phyloP scores from a whole-genome alignment of 441 rosid species.

The Gossypium schwendimanii region DNA sequence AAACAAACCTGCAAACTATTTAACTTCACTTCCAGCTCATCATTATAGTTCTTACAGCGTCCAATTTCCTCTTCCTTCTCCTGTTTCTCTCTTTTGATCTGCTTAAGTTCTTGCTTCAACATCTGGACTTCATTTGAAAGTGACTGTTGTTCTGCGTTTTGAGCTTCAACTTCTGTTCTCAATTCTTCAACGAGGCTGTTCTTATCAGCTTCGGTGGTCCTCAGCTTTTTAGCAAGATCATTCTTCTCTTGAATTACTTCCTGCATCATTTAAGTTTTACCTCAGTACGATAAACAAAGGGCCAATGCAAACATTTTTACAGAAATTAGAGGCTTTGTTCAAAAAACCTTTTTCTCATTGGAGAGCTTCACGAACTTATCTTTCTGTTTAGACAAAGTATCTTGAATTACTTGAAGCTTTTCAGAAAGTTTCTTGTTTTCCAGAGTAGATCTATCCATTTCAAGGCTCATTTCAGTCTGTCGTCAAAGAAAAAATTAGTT shows the following conservation, averaged over 20 bases:
- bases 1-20: no score
- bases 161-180: conserved; percentile 58
- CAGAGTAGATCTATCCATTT: conserved; percentile 67
- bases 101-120: conserved; percentile 72
- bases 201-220: conserved; percentile 77
- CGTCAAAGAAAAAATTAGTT: conserved; percentile 23
- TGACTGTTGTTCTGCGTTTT: conserved; percentile 78
- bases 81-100: conserved; percentile 83
- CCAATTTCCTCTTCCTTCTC: conserved; percentile 89
- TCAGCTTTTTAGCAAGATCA: conserved; percentile 77
- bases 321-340: not conserved
- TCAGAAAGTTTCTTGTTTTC: conserved; percentile 79
- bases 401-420: conserved; percentile 74
- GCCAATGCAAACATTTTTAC: not conserved
- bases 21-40: conserved; percentile 70
- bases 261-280: conserved; percentile 1
- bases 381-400: conserved; percentile 82
- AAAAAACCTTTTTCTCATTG: conserved; percentile 55
- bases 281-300: not conserved
- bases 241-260: conserved; percentile 56
- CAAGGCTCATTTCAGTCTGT: conserved; percentile 88
- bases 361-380: conserved; percentile 65
- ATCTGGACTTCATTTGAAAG: conserved; percentile 79
- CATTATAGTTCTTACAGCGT: conserved; percentile 80
- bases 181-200: conserved; percentile 81